Evolutionary conservation across 208 protist genomes (phyloP).

Genomic region (Crithidia sp.): DNA sequence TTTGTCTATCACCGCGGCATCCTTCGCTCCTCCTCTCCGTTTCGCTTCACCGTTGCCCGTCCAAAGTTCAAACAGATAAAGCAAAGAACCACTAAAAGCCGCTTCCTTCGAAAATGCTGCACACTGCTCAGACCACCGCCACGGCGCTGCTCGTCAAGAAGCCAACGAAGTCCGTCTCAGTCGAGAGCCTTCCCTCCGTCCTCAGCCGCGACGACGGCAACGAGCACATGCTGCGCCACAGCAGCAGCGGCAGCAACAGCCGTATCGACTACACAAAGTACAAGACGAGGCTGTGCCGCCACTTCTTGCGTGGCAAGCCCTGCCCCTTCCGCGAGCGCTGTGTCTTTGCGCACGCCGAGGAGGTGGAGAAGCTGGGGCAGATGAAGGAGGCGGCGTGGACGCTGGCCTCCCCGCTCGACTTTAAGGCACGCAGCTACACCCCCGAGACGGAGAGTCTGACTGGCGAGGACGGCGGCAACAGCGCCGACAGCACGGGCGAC

Average conservation of each 20-base stretch:
- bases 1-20: no score
- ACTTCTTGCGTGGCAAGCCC: constrained; percentile 59
- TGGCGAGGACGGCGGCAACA: constrained; percentile 18
- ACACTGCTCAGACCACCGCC: no score
- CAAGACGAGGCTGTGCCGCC: constrained; percentile 85
- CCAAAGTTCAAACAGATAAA: no score
- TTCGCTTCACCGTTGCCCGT: no score
- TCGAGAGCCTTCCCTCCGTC: not conserved
- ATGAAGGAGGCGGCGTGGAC: constrained; percentile 24
- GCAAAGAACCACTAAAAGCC: no score
- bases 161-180: not conserved
- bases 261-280: constrained; percentile 83
- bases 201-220: not conserved
- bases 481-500: constrained; percentile 6
- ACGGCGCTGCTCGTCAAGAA: constrained; percentile 2
- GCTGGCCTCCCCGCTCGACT: constrained; percentile 12
- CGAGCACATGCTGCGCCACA: not conserved
- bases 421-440: not conserved
- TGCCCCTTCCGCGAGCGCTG: constrained; percentile 84
- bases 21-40: no score
- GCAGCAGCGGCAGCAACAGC: constrained; percentile 28
- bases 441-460: constrained; percentile 16
- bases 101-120: no score
- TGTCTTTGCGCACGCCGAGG: constrained; percentile 79
- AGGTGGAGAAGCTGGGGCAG: constrained; percentile 13